Base-by-base conservation (phyloP, 179 eudicot species). In the Beta corolliflora region DNA sequence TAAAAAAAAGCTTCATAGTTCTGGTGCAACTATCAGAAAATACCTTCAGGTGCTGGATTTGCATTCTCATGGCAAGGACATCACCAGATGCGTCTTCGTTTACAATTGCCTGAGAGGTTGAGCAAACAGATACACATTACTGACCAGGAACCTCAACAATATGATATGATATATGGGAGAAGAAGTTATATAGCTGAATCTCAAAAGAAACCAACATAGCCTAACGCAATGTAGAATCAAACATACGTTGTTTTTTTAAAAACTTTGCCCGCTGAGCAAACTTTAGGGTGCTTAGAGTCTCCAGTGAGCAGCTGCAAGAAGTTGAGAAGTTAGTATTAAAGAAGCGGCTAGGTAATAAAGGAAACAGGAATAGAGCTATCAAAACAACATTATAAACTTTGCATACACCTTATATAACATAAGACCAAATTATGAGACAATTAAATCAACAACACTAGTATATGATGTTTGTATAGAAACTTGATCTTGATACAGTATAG, bases 1-100 rank as follows among this genome's bases (percentile, higher is more conserved):
- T 4, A 9, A 52, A 52, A 25, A 23, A 23, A 23, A 1, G 9
- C 11, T 53, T 3, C 4, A 8, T 2, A 1, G 7, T 23, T 21
- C 16, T 6, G 6, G 4, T 41, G 25, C 65, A 9, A 66, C 41
- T 36, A 36, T 36, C 41, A 36, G 48, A 9, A 61, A 70, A 59
- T 89, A 97, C 99, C 99, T 97, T 97, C 52, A 97, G 91, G 77
- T 94, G 93, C 88, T 97, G 97, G 86, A 93, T 97, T 86, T 97
- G 98, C 84, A 91, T 77, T 85, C 97, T 86, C 97, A 97, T 91
- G 73, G 97, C 97, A 84, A 97, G 90, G 60, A 97, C 98, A 83
- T 97, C 99, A 72, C 99, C 99, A 71, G 99, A 97, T 85, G 99
- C 98, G 89, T 97, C 99, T 90, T 97, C 99, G 79, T 97, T 97